phyloP scores from a whole-genome alignment of 1,139 yeast species.

The Starmera stellimalicola region DNA sequence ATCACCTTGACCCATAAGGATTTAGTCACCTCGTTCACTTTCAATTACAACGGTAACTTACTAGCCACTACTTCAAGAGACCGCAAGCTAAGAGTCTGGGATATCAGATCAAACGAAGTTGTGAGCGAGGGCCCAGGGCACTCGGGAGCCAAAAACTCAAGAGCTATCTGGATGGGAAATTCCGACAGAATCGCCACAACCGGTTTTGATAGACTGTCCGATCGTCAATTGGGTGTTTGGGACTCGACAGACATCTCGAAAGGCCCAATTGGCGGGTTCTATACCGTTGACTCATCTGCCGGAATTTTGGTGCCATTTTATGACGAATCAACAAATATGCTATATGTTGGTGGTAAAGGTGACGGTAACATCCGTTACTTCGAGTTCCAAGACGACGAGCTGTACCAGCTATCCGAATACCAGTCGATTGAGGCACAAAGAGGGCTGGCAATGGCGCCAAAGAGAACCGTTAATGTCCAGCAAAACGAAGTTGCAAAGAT shows the following conservation, averaged over 20 bases:
- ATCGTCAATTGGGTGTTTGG: conserved; percentile 95
- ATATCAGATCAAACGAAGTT: conserved; percentile 63
- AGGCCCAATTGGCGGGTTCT: conserved; percentile 87
- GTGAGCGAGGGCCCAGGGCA: conserved; percentile 85
- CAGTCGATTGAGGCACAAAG: conserved; percentile 90
- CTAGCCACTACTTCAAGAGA: conserved; percentile 92
- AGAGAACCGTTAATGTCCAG: conserved; percentile 63
- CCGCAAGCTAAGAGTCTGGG: conserved; percentile 86
- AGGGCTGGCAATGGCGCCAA: conserved; percentile 88
- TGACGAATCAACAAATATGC: conserved; percentile 70
- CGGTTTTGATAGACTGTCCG: conserved; percentile 90
- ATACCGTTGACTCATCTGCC: conserved; percentile 79
- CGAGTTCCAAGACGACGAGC: conserved; percentile 76
- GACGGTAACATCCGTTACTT: conserved; percentile 94
- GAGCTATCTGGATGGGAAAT: conserved; percentile 86
- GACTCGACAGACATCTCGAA: conserved; percentile 59
- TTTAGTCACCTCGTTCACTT: conserved; percentile 81
- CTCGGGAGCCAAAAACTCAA: conserved; percentile 81
- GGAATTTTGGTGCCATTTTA: conserved; percentile 89
- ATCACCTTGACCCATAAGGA: conserved; percentile 80
- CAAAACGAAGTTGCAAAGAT: conserved; percentile 79
- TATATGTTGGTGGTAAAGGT: conserved; percentile 94
- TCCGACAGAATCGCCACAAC: conserved; percentile 82
- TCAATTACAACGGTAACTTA: conserved; percentile 80
- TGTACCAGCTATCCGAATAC: conserved; percentile 76